These are phyloP conservation scores for Berkeleyomyces rouxiae DNA, from an alignment of 2,329 filamentous ascomycete genomes.

Conservation along the genomic window DNA sequence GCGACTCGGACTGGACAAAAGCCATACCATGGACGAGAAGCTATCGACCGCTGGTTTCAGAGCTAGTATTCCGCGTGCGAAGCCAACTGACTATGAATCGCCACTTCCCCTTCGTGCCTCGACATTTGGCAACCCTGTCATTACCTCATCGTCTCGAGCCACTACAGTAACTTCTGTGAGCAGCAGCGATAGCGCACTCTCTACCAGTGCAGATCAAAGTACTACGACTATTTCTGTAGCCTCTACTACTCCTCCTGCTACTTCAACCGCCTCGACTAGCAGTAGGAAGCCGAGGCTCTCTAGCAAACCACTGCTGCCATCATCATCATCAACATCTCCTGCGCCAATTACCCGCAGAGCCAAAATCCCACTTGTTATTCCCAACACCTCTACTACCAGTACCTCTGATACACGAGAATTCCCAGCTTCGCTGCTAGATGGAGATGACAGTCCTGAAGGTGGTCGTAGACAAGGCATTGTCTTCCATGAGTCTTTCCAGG, in stretches of 20 bases:
- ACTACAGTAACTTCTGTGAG: background rate
- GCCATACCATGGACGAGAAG: slow-evolving; percentile 13
- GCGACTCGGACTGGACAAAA: background rate
- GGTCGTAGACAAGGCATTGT: slow-evolving; percentile 41
- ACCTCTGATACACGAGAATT: background rate
- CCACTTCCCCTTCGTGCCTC: background rate
- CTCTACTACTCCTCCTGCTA: background rate
- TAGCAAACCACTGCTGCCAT: background rate
- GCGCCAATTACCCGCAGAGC: background rate
- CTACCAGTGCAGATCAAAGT: background rate
- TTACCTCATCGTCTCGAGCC: slow-evolving; percentile 6
- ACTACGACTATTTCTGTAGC: background rate
- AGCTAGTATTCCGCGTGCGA: slow-evolving; percentile 6
- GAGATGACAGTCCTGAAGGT: slow-evolving; percentile 18
- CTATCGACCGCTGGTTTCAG: slow-evolving; percentile 9
- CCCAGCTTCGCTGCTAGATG: slow-evolving; percentile 16
- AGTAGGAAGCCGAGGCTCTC: background rate
- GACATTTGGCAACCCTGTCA: background rate
- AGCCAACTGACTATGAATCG: background rate
- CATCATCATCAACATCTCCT: background rate
- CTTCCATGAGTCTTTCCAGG: slow-evolving; percentile 39
- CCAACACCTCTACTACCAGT: background rate
- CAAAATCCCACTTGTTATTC: background rate
- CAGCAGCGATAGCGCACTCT: background rate
- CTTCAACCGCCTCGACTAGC: background rate